A percentile compares a stretch with the other conserved stretches of the same genome.
Evolutionary conservation across 2,329 filamentous ascomycete genomes (phyloP).

Genomic region (Helotiales sp.): DNA sequence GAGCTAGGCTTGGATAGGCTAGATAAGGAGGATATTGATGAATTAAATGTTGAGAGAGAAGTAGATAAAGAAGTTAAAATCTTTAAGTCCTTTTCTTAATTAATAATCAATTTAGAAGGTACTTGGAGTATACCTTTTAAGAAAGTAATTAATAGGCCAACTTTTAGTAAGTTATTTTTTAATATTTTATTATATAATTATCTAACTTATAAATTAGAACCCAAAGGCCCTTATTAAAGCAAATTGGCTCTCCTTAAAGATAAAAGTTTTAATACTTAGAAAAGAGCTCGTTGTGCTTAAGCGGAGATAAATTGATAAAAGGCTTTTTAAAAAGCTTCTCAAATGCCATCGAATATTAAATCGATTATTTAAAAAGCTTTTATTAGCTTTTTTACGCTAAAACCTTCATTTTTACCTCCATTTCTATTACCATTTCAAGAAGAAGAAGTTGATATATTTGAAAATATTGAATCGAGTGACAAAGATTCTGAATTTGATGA

Average conservation of each 20-base stretch:
- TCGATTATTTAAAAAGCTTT: too few species aligned
- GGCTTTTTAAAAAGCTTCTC: too few species aligned
- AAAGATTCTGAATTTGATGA: background rate
- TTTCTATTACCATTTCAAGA: too few species aligned
- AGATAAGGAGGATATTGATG: too few species aligned
- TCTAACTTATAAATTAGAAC: background rate
- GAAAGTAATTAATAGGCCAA: background rate
- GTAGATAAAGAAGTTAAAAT: background rate
- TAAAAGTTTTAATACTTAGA: too few species aligned
- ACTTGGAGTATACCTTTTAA: background rate
- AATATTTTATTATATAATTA: background rate
- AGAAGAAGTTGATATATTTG: background rate
- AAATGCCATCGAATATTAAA: too few species aligned
- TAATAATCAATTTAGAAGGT: background rate
- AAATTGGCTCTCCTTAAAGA: background rate
- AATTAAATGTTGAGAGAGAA: background rate
- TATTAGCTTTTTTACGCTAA: too few species aligned
- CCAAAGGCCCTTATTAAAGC: background rate
- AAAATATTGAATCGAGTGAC: too few species aligned
- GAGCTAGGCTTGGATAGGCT: too few species aligned
- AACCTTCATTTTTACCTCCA: too few species aligned
- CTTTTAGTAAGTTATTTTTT: background rate
- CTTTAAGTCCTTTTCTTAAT: background rate
- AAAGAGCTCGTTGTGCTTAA: too few species aligned
- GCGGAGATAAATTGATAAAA: too few species aligned